Evolutionary conservation across 805 yeast genomes (phyloP), one percentile per base, ranked within the genome.

Genomic region (Yarrowia sp.): DNA sequence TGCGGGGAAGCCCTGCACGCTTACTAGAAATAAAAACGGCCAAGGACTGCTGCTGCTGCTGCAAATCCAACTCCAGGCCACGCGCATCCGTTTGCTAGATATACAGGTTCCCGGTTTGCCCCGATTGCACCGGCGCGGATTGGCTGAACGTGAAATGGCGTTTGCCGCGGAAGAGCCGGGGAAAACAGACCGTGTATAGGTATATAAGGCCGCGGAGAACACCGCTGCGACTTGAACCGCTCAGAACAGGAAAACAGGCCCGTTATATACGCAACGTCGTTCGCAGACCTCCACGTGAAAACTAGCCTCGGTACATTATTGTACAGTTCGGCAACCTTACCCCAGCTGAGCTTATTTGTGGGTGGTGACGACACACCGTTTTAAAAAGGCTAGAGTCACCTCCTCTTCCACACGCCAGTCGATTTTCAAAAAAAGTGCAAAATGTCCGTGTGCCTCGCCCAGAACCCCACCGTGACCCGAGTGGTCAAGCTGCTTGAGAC

Each of bases 401-500:
- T 10, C 19, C 41, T 16, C 58, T 18, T 16, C 32, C 47, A 10
- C 31, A 10, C 56, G 27, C 56, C 56, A 19, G n/a, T n/a, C n/a
- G n/a, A 21, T 13, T 2, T 18, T 12, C 21, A 12, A n/a, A 18
- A 27, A 19, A n/a, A n/a, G n/a, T n/a, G n/a, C n/a, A 25, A 22
- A 9, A 51, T 51, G 58, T 51, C 58, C 31, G 58, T 51, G 24
- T 51, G 61, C 47, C 68, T 70, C 14, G 79, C 86, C 51, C 85
- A 85, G 72, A 96, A 88, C 75, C 96, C 96, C 14, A 78, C 88
- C 1, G 72, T 87, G 59, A 74, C 79, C 63, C 86, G 83, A 67
- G 72, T 86, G 36, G 76, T 87, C 72, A 81, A 77, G 68, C 86
- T 85, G 70, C 76, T 87, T 65, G 90, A 88, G 69, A 74, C 83